Base-by-base conservation (phyloP, 257 asterid species). In the Gardenia jasminoides region DNA sequence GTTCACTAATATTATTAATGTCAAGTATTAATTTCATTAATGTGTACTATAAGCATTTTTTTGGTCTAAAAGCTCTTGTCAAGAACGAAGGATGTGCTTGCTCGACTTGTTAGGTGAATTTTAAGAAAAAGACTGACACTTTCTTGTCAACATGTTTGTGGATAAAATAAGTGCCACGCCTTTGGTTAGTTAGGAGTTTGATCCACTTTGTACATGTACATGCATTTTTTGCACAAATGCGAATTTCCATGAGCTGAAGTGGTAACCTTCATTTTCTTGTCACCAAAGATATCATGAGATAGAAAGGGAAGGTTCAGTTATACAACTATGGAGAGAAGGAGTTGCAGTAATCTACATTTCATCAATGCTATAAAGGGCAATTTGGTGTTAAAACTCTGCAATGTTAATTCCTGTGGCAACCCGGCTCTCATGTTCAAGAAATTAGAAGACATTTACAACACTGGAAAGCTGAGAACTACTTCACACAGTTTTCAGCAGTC, bases 331-430 rank as follows among this genome's bases (percentile, higher is more conserved):
- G 89, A 84, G 83, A 86, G 85, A 83, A 77, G 85, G 84, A 77
- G 85, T 75, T 85, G 92, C 83, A 83, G 67, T 54, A 70, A 82
- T 70, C n/a, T 31, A 52, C 92, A 89, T 85, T 88, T 78, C 76
- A 89, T 92, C 84, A 88, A 79, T 41, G 84, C 94, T 74, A 79
- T 84, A 79, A 87, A 85, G 76, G 85, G 83, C 56, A 87, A 85
- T 13, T 70, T 80, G 81, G 89, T 84, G 80, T 72, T 70, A 62
- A 88, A 86, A 82, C 77, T 82, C 58, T 48, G 70, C 82, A 92
- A 84, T 72, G 83, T 75, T 70, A 76, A 80, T 85, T 62, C 87
- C 78, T 19, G 1, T 54, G 89, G 91, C 47, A 86, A 88, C 81
- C 88, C 92, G 19, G 82, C 74, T 70, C 78, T 80, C 76, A 54